phyloP scores from a whole-genome alignment of 2,329 filamentous ascomycete genomes.

The Sphaerulina musiva region DNA sequence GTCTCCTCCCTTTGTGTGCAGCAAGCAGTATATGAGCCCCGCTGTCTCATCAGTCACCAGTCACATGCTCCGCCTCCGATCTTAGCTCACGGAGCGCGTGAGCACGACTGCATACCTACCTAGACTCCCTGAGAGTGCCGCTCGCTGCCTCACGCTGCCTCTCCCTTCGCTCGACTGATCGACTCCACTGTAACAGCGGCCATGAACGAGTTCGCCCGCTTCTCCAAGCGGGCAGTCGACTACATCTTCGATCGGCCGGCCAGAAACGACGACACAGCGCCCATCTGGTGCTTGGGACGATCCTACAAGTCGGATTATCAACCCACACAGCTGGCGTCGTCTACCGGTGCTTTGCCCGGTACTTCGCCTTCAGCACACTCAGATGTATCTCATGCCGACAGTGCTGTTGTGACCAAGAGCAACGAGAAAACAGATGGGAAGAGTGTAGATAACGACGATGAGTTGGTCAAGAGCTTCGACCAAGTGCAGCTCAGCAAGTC shows the following conservation, averaged over 20 bases:
- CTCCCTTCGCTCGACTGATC: neutral
- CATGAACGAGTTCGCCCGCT: constrained; percentile 70
- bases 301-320: constrained; percentile 43
- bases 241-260: constrained; percentile 90
- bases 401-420: constrained; percentile 28
- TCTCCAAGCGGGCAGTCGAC: constrained; percentile 72
- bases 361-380: constrained; percentile 30
- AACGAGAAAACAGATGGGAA: constrained; percentile 15
- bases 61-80: constrained; percentile 13
- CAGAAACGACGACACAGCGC: constrained; percentile 65
- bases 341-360: constrained; percentile 12
- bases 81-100: constrained; percentile 10
- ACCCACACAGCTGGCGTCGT: constrained; percentile 15
- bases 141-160: neutral
- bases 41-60: constrained; percentile 10
- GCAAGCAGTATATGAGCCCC: neutral
- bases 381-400: constrained; percentile 30
- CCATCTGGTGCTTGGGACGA: constrained; percentile 75
- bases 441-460: constrained; percentile 18
- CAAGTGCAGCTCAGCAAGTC: constrained; percentile 27
- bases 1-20: too few species aligned
- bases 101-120: constrained; percentile 8
- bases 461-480: constrained; percentile 26
- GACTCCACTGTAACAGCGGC: constrained; percentile 6
- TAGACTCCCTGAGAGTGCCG: neutral